phyloP scores from a whole-genome alignment of 192 early-diverging fungal species.

The Coemansia sp. region DNA sequence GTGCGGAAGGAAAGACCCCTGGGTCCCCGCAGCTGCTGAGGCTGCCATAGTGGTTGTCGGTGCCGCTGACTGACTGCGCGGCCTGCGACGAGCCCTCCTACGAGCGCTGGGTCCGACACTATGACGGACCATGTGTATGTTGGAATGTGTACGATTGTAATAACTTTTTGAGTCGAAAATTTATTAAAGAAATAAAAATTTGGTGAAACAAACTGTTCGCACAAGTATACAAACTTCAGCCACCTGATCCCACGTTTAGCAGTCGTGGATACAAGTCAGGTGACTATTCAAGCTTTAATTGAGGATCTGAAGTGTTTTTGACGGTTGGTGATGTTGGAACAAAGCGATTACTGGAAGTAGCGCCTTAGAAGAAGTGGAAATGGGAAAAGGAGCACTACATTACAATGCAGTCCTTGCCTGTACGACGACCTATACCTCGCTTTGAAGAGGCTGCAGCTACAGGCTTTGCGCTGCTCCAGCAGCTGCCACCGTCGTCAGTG shows the following conservation, averaged over 20 bases:
- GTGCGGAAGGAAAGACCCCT: too few relatives aligned
- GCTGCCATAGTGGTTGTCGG: background rate
- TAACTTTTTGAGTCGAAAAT: background rate
- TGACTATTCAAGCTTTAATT: too few relatives aligned
- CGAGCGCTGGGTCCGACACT: slow-evolving; percentile 10
- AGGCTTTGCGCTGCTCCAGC: slow-evolving; percentile 17
- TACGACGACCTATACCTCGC: slow-evolving; percentile 16
- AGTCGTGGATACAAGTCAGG: too few relatives aligned
- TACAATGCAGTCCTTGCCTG: slow-evolving; percentile 42
- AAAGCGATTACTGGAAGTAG: background rate
- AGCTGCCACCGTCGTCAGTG: slow-evolving; percentile 18
- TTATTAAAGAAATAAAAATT: background rate
- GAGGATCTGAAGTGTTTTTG: too few relatives aligned
- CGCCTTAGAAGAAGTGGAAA: background rate
- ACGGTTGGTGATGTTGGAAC: background rate
- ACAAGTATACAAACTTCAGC: too few relatives aligned
- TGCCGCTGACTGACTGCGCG: background rate
- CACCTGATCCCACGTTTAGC: too few relatives aligned
- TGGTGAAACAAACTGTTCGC: background rate
- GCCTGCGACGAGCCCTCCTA: slow-evolving; percentile 11
- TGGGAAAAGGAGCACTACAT: slow-evolving; percentile 27
- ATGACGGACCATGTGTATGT: slow-evolving; percentile 22
- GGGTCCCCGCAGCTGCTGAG: too few relatives aligned
- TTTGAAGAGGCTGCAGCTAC: background rate
- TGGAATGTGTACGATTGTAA: background rate